Base-by-base conservation (phyloP, 768 basidiomycete genomes). In the Collybia nuda region DNA sequence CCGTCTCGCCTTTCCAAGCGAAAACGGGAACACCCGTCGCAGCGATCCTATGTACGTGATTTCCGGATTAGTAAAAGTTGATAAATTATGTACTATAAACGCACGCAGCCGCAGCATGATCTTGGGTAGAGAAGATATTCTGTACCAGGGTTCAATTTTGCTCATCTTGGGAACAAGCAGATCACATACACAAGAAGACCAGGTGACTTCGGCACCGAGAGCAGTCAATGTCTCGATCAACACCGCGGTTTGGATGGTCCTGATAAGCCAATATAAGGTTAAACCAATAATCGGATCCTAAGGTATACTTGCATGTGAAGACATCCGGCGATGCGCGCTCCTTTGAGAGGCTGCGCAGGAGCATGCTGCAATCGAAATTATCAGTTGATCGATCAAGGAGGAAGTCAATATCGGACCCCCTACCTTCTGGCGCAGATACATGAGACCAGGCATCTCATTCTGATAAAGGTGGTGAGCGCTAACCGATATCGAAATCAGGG, bases 91-190 rank as follows among this genome's bases (percentile, higher is more conserved):
- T 36, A 39, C 51, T 8, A 38, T 3, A 17, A 14, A 80, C 87
- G 64, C 68, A 92, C 89, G 92, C 97, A 58, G 97, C 90, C 46
- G 97, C 97, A 47, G 97, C 97, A 74, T 99, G 97, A 70, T 99
- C 97, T 74, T 99, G 97, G 45, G 97, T 99, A 44, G 97, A 98
- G 78, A 96, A 99, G 69, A 99, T 99, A 78, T 99, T 97, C 92
- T 93, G 54, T 29, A 63, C 39, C 18, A 6, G 6, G 5, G 37
- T 17, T 28, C 35, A 29, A 11, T 19, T 49, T 41, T 53, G 35
- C 38, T 38, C 12, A 53, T 8, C 9, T 7, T 12, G 21, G 40
- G 48, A 38, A 24, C 19, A 29, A 39, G 40, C 9, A 18, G 32
- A 24, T 53, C 29, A 78, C 88, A 39, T 69, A 93, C 91, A 72